A percentile compares a stretch with the other conserved stretches of the same genome.
phyloP scores from a whole-genome alignment of 345 rosid species.

The Aquilaria yunnanensis region DNA sequence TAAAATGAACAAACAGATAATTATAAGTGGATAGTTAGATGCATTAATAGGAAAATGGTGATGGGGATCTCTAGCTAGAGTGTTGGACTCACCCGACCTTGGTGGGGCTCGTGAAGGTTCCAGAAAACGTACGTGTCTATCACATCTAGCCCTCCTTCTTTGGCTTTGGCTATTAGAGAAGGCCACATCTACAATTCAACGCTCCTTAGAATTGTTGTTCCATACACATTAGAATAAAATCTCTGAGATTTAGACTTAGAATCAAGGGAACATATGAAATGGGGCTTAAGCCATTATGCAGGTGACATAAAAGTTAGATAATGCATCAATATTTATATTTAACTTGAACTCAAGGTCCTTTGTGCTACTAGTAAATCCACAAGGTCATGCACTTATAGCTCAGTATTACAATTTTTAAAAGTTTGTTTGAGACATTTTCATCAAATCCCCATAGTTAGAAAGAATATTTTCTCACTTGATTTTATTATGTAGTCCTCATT shows the following conservation, averaged over 20 bases:
- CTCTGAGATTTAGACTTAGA: no score
- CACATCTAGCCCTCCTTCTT: slow-evolving; percentile 47
- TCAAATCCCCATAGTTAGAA: no score
- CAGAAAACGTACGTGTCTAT: slow-evolving; percentile 61
- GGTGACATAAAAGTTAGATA: no score
- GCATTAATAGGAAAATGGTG: neutral
- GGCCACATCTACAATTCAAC: slow-evolving; percentile 49
- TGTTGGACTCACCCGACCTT: slow-evolving; percentile 32
- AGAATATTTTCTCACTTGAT: no score
- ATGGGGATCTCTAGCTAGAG: neutral
- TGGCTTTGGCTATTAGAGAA: slow-evolving; percentile 41
- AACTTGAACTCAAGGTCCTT: neutral
- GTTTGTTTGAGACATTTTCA: no score
- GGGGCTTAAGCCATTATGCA: no score
- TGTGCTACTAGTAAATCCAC: neutral
- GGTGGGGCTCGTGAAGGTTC: slow-evolving; percentile 50
- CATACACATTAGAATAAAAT: neutral
- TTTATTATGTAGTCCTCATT: no score
- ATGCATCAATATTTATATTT: neutral
- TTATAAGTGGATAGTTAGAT: neutral
- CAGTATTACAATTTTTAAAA: no score
- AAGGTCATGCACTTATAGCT: no score
- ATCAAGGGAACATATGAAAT: no score
- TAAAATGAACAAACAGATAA: neutral
- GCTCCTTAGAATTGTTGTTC: neutral